Evolutionary conservation across 768 basidiomycete species (phyloP).

Genomic region (Termitomyces sp.): DNA sequence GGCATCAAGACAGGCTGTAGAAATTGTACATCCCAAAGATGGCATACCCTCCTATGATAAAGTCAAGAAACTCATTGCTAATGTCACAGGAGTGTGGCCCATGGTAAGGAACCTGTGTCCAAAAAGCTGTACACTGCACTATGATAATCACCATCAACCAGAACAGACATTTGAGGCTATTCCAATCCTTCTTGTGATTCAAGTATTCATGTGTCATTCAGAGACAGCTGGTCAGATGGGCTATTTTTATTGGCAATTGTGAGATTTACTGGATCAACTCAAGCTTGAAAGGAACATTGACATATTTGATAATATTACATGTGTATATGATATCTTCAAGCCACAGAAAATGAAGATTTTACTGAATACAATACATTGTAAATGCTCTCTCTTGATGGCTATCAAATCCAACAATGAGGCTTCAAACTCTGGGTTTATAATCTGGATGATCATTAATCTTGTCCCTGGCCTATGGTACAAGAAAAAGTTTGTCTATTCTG

Average conservation of each 20-base stretch:
- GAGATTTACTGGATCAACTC: neutral
- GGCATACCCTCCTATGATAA: neutral
- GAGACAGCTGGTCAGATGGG: neutral
- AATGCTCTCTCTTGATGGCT: conserved; percentile 25
- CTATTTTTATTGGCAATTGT: neutral
- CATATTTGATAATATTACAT: neutral
- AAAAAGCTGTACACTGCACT: conserved; percentile 23
- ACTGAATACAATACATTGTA: conserved; percentile 19
- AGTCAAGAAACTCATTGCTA: neutral
- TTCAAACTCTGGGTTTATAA: conserved; percentile 26
- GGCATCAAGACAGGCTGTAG: neutral
- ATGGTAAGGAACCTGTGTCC: conserved; percentile 33
- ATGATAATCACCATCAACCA: neutral
- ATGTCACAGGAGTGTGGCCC: conserved; percentile 25
- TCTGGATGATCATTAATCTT: conserved; percentile 26
- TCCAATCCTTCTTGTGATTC: neutral
- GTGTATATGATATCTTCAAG: neutral
- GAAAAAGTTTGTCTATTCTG: conserved; percentile 10
- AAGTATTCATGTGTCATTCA: neutral
- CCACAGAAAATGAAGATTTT: conserved; percentile 13
- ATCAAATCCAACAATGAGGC: conserved; percentile 27
- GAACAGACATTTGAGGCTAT: neutral
- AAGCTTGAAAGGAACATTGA: neutral
- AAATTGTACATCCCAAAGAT: neutral
- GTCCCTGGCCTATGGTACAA: conserved; percentile 21